These are phyloP conservation scores for Trichomonas tenax DNA, from an alignment of 208 protist genomes.

Conservation along the genomic window DNA sequence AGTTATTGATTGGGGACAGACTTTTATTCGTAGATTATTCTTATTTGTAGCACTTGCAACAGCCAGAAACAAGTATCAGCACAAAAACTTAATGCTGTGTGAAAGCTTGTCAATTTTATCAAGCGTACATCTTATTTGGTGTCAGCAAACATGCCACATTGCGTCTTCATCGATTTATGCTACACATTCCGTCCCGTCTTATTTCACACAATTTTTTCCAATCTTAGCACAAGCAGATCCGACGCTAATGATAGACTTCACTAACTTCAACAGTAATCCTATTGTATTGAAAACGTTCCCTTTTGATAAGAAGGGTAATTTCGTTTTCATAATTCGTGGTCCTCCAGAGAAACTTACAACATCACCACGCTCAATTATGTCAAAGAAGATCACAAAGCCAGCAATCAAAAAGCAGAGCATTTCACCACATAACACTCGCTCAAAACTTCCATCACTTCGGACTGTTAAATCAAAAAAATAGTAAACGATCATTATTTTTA, in stretches of 20 bases:
- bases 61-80: neutral
- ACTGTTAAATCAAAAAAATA: neutral
- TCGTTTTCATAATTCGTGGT: neutral
- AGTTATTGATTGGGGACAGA: neutral
- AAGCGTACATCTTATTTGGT: neutral
- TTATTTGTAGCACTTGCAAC: neutral
- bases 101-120: neutral
- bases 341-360: neutral
- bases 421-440: neutral
- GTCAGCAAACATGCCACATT: neutral
- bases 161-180: neutral
- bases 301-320: neutral
- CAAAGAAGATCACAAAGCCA: neutral
- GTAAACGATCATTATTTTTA: neutral
- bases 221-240: neutral
- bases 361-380: neutral
- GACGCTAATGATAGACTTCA: neutral
- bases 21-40: neutral
- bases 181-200: neutral
- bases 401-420: neutral
- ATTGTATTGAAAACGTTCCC: neutral
- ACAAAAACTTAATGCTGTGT: neutral
- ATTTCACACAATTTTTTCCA: neutral
- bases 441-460: neutral
- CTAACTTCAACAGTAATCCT: neutral